These are phyloP conservation scores for Irpex sp. DNA, from an alignment of 1,284 basidiomycete genomes.

Conservation along the genomic window DNA sequence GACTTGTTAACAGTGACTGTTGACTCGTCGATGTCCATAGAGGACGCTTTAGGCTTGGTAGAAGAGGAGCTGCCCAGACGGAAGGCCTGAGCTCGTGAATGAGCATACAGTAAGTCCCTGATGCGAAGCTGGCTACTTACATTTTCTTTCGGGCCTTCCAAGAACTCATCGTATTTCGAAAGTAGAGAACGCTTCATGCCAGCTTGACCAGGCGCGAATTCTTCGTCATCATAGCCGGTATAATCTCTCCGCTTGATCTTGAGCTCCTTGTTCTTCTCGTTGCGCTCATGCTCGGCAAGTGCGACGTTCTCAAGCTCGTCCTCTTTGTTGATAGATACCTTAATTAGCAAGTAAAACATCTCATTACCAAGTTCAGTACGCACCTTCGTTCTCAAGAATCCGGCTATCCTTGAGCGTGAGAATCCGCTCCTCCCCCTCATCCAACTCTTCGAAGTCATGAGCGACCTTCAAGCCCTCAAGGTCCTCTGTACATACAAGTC, in stretches of 20 bases:
- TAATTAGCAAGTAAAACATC: background rate
- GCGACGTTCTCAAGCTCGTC: conserved; percentile 96
- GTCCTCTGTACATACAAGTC: conserved; percentile 53
- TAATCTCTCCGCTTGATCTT: conserved; percentile 91
- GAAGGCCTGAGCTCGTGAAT: conserved; percentile 54
- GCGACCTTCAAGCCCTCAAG: conserved; percentile 91
- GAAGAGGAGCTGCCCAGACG: conserved; percentile 58
- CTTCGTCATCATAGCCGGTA: conserved; percentile 95
- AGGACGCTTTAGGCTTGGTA: conserved; percentile 32
- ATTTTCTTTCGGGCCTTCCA: conserved; percentile 62
- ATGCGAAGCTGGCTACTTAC: conserved; percentile 34
- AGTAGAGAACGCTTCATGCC: conserved; percentile 83
- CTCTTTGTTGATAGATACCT: conserved; percentile 45
- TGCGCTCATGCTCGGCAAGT: conserved; percentile 80
- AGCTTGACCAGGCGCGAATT: conserved; percentile 69
- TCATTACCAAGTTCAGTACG: conserved; percentile 12
- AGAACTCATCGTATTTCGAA: conserved; percentile 91
- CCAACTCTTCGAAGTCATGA: conserved; percentile 89
- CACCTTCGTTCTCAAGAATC: conserved; percentile 90
- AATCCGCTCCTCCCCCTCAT: conserved; percentile 91
- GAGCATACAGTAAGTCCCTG: background rate
- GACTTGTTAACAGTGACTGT: conserved; percentile 66
- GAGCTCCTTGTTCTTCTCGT: conserved; percentile 73
- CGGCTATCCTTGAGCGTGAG: conserved; percentile 94
- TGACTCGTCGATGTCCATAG: conserved; percentile 50